These are phyloP conservation scores for Sphaerulina populicola DNA, from an alignment of 2,329 filamentous ascomycete genomes.

Conservation along the genomic window DNA sequence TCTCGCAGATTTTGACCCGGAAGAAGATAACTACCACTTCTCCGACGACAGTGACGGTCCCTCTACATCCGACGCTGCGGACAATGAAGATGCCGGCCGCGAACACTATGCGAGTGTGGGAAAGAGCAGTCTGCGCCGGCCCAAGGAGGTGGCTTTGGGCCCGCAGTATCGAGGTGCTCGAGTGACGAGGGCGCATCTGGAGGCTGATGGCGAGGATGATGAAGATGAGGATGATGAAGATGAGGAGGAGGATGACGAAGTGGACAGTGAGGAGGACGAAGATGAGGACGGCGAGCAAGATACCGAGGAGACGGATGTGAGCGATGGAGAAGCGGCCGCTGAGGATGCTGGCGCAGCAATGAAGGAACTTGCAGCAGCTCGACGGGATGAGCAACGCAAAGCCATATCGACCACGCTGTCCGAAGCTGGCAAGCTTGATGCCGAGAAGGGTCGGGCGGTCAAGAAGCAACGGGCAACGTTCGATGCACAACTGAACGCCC, in stretches of 20 bases:
- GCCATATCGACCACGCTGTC: constrained; percentile 56
- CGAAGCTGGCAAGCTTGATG: constrained; percentile 64
- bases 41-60: constrained; percentile 46
- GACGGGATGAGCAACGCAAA: constrained; percentile 47
- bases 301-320: constrained; percentile 40
- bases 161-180: constrained; percentile 71
- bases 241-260: constrained; percentile 6
- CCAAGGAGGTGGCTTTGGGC: constrained; percentile 60
- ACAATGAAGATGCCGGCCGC: constrained; percentile 52
- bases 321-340: constrained; percentile 33
- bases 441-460: constrained; percentile 76
- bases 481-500: constrained; percentile 77
- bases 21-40: constrained; percentile 41
- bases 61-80: constrained; percentile 39
- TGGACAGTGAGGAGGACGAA: constrained; percentile 35
- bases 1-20: constrained; percentile 68
- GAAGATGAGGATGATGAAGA: constrained; percentile 43
- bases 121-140: constrained; percentile 75
- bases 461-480: constrained; percentile 79
- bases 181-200: constrained; percentile 61
- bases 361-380: constrained; percentile 53
- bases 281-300: constrained; percentile 34
- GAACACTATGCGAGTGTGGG: constrained; percentile 81
- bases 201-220: constrained; percentile 45
- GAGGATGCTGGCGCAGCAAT: constrained; percentile 52